phyloP scores from a whole-genome alignment of 2,329 filamentous ascomycete species.

The Ophiocordyceps camponoti-floridani region DNA sequence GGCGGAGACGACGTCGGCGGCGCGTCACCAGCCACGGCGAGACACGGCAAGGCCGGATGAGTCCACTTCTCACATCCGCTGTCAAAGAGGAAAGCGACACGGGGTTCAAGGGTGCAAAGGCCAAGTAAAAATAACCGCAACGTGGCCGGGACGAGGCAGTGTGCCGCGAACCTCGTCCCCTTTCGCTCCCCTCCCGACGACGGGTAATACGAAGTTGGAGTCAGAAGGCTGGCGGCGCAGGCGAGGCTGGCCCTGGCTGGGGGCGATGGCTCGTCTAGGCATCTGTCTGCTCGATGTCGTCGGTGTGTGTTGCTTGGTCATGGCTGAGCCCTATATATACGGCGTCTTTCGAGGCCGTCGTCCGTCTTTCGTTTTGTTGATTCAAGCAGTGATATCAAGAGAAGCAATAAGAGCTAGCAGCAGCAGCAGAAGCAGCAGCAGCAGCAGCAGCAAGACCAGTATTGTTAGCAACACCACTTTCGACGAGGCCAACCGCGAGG shows the following conservation, averaged over 20 bases:
- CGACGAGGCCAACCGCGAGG: no score
- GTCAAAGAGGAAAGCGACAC: not conserved
- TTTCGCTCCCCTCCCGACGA: no score
- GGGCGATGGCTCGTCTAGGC: constrained; percentile 1
- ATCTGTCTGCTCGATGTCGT: not conserved
- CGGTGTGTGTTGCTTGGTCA: not conserved
- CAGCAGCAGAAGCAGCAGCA: no score
- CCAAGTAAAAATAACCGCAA: not conserved
- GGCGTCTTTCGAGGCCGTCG: not conserved
- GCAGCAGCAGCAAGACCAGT: no score
- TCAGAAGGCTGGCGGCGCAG: constrained; percentile 1
- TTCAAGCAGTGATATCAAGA: no score
- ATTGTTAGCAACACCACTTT: no score
- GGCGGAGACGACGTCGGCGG: not conserved
- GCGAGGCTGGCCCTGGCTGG: not conserved
- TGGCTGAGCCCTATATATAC: not conserved
- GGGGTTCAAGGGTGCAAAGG: not conserved
- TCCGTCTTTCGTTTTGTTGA: not conserved
- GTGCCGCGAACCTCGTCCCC: not conserved
- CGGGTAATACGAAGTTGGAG: constrained; percentile 1
- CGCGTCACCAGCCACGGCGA: not conserved
- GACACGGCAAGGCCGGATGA: not conserved
- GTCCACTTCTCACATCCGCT: not conserved
- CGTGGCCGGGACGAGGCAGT: not conserved
- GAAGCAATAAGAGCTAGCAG: no score